Percentiles rank a stretch among this genome's conserved stretches.
Evolutionary conservation across 78 protist genomes (phyloP).

Genomic region (Tieghemostelium lacteum): DNA sequence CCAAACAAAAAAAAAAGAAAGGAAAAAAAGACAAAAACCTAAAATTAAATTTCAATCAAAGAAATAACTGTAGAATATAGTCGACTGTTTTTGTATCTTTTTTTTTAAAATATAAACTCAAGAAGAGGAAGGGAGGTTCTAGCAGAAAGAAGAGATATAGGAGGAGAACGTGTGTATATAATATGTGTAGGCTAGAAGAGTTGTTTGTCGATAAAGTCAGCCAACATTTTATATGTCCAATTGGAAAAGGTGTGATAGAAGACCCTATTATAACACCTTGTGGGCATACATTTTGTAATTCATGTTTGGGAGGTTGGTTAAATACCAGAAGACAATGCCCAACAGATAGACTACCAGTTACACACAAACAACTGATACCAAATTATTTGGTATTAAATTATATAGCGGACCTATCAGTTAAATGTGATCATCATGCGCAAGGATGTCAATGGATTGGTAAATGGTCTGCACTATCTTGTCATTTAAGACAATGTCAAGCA

Average conservation of each 20-base stretch:
- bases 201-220: conserved; percentile 74
- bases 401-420: conserved; percentile 35
- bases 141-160: no score
- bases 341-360: conserved; percentile 70
- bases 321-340: conserved; percentile 78
- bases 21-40: no score
- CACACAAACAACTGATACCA: conserved; percentile 74
- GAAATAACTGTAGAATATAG: no score
- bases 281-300: conserved; percentile 76
- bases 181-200: conserved; percentile 78
- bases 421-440: conserved; percentile 66
- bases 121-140: no score
- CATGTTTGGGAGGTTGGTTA: conserved; percentile 49
- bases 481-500: conserved; percentile 74
- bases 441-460: conserved; percentile 76
- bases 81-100: no score
- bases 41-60: no score
- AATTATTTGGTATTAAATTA: conserved; percentile 57
- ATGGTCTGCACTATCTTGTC: conserved; percentile 44
- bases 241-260: conserved; percentile 70
- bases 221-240: conserved; percentile 74
- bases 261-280: conserved; percentile 78
- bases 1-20: no score
- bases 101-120: no score
- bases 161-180: no score